Percentiles rank a stretch among this genome's conserved stretches.
These are phyloP conservation scores for Sphagnum contortum DNA, from an alignment of 225 moss, liverwort and hornwort species.

Conservation along the genomic window DNA sequence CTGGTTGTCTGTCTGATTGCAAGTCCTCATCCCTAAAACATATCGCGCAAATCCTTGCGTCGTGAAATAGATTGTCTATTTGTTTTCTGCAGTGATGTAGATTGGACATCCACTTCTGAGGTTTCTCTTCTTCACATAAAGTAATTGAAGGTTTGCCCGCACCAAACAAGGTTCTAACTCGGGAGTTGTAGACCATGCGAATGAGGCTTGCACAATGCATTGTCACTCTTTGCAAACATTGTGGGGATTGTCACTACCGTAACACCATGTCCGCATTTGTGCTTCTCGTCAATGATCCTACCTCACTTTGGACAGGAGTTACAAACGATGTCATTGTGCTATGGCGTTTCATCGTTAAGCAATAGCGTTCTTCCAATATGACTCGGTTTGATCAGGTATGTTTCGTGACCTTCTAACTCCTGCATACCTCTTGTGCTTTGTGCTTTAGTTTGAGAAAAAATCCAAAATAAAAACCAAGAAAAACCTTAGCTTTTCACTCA, in stretches of 20 bases:
- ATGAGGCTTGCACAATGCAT: not conserved
- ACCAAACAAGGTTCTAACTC: no score
- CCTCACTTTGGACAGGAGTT: constrained; percentile 9
- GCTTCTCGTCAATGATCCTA: not conserved
- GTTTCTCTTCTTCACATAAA: no score
- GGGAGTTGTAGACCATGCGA: no score
- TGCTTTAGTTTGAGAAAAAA: no score
- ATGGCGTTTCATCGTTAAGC: not conserved
- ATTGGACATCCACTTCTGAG: no score
- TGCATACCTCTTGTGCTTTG: no score
- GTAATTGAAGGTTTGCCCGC: no score
- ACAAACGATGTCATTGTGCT: constrained; percentile 1
- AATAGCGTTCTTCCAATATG: not conserved
- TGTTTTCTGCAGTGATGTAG: no score
- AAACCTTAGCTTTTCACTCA: no score
- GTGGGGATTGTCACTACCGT: constrained; percentile 6
- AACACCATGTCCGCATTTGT: constrained; percentile 2
- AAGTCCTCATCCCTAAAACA: constrained; percentile 99
- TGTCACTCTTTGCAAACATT: constrained; percentile 7
- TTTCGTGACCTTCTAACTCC: not conserved
- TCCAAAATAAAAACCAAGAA: no score
- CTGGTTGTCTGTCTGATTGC: constrained; percentile 94
- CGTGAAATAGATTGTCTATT: no score
- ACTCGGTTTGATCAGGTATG: not conserved
- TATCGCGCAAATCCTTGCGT: no score